These are phyloP conservation scores for Elsinoe necatrix DNA, from an alignment of 2,329 filamentous ascomycete species.

Conservation along the genomic window DNA sequence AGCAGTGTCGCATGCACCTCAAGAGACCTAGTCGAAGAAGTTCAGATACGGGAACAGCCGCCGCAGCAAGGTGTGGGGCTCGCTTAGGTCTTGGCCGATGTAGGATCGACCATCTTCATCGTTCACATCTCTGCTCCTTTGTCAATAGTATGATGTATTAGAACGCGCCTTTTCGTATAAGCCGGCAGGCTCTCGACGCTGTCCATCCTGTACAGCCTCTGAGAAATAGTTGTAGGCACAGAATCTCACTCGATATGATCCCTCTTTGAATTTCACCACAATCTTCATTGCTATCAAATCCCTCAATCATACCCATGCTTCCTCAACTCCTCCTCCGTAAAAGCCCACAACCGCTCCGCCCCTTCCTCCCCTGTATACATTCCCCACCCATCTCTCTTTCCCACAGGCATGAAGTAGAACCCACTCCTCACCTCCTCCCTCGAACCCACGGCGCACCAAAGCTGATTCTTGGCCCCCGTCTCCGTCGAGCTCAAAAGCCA, in stretches of 20 bases:
- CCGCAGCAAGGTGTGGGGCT: constrained; percentile 1
- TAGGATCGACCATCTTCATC: neutral
- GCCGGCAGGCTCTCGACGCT: no score
- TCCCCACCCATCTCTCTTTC: constrained; percentile 18
- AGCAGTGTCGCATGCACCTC: constrained; percentile 1
- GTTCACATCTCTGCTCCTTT: neutral
- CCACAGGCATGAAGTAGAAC: constrained; percentile 38
- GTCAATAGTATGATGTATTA: no score
- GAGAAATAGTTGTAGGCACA: neutral
- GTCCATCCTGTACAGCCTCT: neutral
- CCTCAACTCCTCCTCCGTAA: constrained; percentile 25
- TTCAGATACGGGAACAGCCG: constrained; percentile 2
- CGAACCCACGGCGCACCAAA: constrained; percentile 34
- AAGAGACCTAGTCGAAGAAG: neutral
- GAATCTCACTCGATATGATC: no score
- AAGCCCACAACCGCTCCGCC: constrained; percentile 32
- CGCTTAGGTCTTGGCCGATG: constrained; percentile 8
- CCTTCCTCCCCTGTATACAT: constrained; percentile 21
- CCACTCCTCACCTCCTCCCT: constrained; percentile 34
- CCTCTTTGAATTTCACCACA: neutral
- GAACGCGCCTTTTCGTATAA: no score
- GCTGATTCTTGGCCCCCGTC: constrained; percentile 34
- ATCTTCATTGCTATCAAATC: neutral
- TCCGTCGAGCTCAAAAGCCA: constrained; percentile 16
- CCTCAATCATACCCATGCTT: constrained; percentile 17